phyloP scores from a whole-genome alignment of 805 yeast genomes.

The Suhomyces emberorum region DNA sequence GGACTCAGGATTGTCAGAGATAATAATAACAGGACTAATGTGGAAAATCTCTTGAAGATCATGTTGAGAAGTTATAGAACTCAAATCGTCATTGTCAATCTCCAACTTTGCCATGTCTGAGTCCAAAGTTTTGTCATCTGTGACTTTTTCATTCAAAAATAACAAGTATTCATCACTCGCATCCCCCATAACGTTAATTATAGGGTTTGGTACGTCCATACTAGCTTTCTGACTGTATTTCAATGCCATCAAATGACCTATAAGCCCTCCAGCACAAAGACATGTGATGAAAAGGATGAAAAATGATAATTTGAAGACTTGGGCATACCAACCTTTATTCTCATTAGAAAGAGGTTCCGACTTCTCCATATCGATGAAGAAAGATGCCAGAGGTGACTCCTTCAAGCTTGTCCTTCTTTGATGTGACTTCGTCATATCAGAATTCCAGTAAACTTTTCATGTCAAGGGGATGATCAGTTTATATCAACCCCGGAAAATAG shows the following conservation, averaged over 20 bases:
- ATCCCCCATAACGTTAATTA: constrained; percentile 3
- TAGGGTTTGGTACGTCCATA: constrained; percentile 2
- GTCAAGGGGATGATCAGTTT: neutral
- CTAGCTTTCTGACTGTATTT: neutral
- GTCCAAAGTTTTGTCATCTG: neutral
- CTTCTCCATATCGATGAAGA: constrained; percentile 10
- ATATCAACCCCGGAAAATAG: constrained; percentile 1
- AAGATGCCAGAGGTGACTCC: constrained; percentile 6
- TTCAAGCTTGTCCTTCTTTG: constrained; percentile 7
- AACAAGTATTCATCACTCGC: constrained; percentile 1
- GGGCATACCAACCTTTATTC: neutral
- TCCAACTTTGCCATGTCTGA: neutral
- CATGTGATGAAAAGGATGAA: neutral
- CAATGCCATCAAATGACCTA: neutral
- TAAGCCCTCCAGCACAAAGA: too few species aligned
- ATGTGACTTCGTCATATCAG: constrained; percentile 6
- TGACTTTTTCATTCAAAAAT: constrained; percentile 1
- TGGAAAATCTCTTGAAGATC: constrained; percentile 34
- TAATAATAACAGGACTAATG: constrained; percentile 24
- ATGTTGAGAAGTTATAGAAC: constrained; percentile 9
- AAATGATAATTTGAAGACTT: neutral
- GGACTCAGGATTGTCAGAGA: constrained; percentile 22
- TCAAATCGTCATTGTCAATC: neutral
- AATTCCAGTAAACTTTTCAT: neutral
- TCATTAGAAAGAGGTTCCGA: neutral